Evolutionary conservation across 208 protist genomes (phyloP).

Genomic region (Endotrypanum monterogeii): DNA sequence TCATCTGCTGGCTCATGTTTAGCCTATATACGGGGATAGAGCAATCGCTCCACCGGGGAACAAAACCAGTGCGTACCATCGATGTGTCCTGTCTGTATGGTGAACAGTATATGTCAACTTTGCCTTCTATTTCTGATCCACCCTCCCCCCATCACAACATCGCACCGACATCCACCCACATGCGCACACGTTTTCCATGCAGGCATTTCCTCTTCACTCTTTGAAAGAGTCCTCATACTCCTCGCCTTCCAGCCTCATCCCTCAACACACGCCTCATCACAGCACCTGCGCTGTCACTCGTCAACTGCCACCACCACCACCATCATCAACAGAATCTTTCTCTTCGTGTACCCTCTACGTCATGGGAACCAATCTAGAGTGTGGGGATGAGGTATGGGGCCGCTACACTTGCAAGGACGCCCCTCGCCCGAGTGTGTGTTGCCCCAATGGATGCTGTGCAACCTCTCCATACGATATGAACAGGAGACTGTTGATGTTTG

Average conservation of each 20-base stretch:
- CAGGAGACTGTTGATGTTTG: slow-evolving; percentile 13
- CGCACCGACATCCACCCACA: no score
- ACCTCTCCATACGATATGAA: background rate
- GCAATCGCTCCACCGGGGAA: no score
- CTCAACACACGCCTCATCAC: background rate
- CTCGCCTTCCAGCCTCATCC: background rate
- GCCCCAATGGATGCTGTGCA: slow-evolving; percentile 30
- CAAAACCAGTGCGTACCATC: no score
- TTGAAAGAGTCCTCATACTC: background rate
- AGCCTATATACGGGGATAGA: no score
- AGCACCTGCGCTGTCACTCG: background rate
- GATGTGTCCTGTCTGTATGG: no score
- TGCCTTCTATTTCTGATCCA: no score
- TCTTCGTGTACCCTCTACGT: background rate
- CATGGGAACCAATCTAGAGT: slow-evolving; percentile 9
- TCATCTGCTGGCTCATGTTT: no score
- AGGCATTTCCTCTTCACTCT: background rate
- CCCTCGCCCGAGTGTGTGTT: slow-evolving; percentile 24
- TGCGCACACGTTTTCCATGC: no score
- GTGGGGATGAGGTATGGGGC: slow-evolving; percentile 9
- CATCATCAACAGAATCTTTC: background rate
- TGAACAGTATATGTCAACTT: no score
- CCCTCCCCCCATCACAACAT: no score
- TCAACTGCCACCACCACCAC: background rate
- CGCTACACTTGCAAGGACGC: slow-evolving; percentile 24